Evolutionary conservation across 1,139 yeast genomes (phyloP), one percentile per base, ranked within the genome.

Genomic region (Kurtzmaniella quercitrusa): DNA sequence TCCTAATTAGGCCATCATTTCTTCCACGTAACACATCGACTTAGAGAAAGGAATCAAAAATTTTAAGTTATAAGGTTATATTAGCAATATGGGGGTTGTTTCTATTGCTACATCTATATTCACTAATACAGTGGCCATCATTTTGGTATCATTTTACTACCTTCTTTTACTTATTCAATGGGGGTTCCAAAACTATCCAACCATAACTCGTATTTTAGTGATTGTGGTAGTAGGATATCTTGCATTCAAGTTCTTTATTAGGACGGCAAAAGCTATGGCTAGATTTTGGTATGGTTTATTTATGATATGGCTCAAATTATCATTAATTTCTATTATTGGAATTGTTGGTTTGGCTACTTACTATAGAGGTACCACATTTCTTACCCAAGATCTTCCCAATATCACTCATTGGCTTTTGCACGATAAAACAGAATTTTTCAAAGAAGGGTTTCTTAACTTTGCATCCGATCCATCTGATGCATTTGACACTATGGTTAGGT

Each of bases 281-380:
- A 50, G 48, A 43, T 49, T 65, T 46, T 66, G 72, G 71, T 37
- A 62, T 34, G 46, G 53, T 10, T 48, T 65, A 38, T 42, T 64
- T 10, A 45, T 60, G 23, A 44, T n/a, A 46, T 55, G 10, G 27
- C 63, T 16, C 66, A 65, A 49, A 46, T 48, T 2, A 33, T 46
- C 2, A 19, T 34, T 56, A 17, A 14, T 40, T 29, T 52, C 10
- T 19, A 41, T 10, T 39, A 33, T 53, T 27, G 15, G 54, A 4
- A 29, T 48, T 19, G 17, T 52, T 12, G 53, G 50, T 5, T 41
- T 50, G 23, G 46, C 46, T 12, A 40, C 58, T 3, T 60, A 59
- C 40, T 37, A 56, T 4, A 42, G 65, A 44, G 65, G 65, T 1
- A 41, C 51, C 23, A 50, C 43, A 15, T 57, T 61, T 39, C 38